These are phyloP conservation scores for Pleurotus eryngii DNA, from an alignment of 768 basidiomycete species.

Conservation along the genomic window DNA sequence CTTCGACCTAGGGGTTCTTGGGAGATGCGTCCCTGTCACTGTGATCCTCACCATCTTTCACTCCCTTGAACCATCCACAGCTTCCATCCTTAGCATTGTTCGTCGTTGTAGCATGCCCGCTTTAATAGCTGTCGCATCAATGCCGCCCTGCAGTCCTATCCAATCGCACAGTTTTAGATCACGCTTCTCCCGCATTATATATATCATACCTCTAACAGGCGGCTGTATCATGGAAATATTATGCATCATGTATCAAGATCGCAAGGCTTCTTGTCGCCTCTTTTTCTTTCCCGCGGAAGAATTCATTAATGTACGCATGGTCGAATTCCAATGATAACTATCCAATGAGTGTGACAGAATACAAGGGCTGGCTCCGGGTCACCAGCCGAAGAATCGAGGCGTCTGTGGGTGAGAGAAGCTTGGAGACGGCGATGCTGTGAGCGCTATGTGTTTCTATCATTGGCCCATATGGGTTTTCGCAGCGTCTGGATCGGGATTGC, in stretches of 20 bases:
- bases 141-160: not conserved
- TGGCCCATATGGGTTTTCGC: constrained; percentile 31
- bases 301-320: not conserved
- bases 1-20: no score
- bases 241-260: not conserved
- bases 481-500: constrained; percentile 18
- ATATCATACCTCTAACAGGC: not conserved
- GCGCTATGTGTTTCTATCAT: constrained; percentile 16
- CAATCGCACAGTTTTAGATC: not conserved
- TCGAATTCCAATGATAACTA: not conserved
- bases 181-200: not conserved
- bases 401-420: not conserved
- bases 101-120: not conserved
- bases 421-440: not conserved
- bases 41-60: not conserved
- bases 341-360: not conserved
- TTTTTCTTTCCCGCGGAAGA: not conserved
- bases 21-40: no score
- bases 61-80: not conserved
- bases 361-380: not conserved
- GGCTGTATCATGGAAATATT: no score
- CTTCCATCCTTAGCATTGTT: not conserved
- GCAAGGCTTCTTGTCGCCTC: no score
- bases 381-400: not conserved
- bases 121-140: not conserved